Evolutionary conservation across 257 asterid species (phyloP).

Genomic region (Lantana camara): DNA sequence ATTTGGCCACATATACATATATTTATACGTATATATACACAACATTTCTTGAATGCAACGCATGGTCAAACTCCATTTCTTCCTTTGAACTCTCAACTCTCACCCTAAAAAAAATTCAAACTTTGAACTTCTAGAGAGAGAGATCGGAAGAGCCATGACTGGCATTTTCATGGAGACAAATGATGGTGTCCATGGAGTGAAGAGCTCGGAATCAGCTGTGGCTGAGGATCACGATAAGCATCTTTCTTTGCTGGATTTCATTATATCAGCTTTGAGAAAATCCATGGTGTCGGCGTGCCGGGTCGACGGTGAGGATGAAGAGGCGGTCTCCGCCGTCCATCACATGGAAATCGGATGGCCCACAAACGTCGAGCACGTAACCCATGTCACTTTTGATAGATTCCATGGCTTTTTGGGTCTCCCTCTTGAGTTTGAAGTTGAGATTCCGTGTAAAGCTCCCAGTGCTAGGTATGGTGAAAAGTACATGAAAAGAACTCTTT

Average conservation of each 20-base stretch:
- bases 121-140: background rate
- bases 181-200: constrained; percentile 52
- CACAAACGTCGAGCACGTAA: constrained; percentile 77
- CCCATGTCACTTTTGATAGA: constrained; percentile 92
- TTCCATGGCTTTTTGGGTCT: constrained; percentile 91
- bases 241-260: constrained; percentile 51
- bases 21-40: background rate
- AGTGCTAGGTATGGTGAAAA: constrained; percentile 69
- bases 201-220: constrained; percentile 36
- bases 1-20: background rate
- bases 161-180: constrained; percentile 51
- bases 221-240: constrained; percentile 36
- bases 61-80: background rate
- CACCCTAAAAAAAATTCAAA: constrained; percentile 4
- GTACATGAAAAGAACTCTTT: background rate
- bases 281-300: constrained; percentile 77
- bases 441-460: constrained; percentile 75
- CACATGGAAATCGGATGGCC: constrained; percentile 95
- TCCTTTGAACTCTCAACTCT: constrained; percentile 1
- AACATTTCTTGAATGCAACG: constrained; percentile 27
- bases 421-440: constrained; percentile 76
- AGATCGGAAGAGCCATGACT: constrained; percentile 31
- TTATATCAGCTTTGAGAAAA: constrained; percentile 68
- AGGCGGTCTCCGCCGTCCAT: constrained; percentile 52
- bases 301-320: constrained; percentile 48